Percentiles rank a stretch among this genome's conserved stretches.
Conservation (phyloP, 306 rosid species). For the Prunus mume region DNA sequence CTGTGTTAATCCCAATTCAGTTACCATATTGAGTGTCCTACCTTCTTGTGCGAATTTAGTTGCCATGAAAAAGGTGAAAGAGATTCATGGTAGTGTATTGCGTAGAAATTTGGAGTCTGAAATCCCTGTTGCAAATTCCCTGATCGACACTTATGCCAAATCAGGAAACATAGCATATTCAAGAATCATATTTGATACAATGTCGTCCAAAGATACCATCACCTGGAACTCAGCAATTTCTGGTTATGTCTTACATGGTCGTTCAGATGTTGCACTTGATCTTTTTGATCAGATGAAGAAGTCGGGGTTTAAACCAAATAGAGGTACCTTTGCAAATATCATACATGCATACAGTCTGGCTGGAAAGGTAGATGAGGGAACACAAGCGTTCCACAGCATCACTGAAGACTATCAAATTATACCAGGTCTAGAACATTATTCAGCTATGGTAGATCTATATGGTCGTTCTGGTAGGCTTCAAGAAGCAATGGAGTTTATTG, state of each 20-base stretch:
- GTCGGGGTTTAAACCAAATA: constrained; percentile 55
- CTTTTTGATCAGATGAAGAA: constrained; percentile 64
- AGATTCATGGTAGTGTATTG: constrained; percentile 72
- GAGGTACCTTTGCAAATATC: constrained; percentile 77
- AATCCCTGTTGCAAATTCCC: constrained; percentile 55
- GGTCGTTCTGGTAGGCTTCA: constrained; percentile 84
- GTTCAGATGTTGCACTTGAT: constrained; percentile 54
- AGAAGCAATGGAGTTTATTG: constrained; percentile 68
- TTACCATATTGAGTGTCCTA: constrained; percentile 72
- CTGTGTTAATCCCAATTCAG: constrained; percentile 54
- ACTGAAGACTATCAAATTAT: constrained; percentile 50
- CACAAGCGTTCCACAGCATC: constrained; percentile 54
- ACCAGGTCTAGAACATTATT: constrained; percentile 77
- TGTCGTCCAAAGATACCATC: constrained; percentile 68
- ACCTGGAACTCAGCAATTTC: constrained; percentile 83
- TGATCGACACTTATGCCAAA: constrained; percentile 79
- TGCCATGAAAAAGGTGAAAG: constrained; percentile 63
- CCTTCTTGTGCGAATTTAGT: constrained; percentile 72
- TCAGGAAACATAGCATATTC: constrained; percentile 70
- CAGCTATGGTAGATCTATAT: constrained; percentile 67
- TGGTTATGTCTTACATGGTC: constrained; percentile 72
- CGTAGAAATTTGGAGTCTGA: constrained; percentile 64
- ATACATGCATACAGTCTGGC: constrained; percentile 70
- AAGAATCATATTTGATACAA: constrained; percentile 59
- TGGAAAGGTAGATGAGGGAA: constrained; percentile 69